Evolutionary conservation across 768 basidiomycete species (phyloP).

Genomic region (Podaxis sp.): DNA sequence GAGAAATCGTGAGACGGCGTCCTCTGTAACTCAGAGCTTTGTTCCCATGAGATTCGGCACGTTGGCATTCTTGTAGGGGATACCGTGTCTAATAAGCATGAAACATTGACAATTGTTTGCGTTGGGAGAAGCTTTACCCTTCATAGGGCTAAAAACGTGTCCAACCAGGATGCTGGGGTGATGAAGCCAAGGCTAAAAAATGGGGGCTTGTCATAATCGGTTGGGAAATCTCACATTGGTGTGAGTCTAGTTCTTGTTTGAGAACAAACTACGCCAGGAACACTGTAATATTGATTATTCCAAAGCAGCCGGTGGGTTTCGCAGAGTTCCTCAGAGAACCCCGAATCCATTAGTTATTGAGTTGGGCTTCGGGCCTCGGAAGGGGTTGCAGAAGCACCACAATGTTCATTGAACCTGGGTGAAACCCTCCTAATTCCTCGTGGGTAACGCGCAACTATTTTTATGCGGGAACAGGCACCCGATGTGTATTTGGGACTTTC

Average conservation of each 20-base stretch:
- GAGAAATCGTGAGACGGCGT: slow-evolving; percentile 7
- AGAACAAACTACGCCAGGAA: background rate
- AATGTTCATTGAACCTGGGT: background rate
- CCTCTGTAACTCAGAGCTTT: background rate
- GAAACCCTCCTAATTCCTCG: slow-evolving; percentile 2
- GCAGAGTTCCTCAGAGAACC: background rate
- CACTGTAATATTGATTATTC: background rate
- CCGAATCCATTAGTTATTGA: background rate
- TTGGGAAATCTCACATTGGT: slow-evolving; percentile 8
- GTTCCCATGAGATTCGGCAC: background rate
- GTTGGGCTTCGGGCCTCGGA: background rate
- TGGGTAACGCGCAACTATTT: background rate
- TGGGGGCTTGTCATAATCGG: background rate
- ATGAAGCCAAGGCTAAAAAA: background rate
- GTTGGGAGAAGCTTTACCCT: background rate
- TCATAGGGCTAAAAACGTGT: background rate
- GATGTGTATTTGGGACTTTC: background rate
- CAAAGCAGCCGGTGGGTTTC: background rate
- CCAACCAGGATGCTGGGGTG: background rate
- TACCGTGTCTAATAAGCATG: slow-evolving; percentile 3
- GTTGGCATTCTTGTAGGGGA: background rate
- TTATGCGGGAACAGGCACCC: background rate
- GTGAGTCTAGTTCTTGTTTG: slow-evolving; percentile 6
- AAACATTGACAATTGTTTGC: slow-evolving; percentile 1
- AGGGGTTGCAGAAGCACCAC: background rate